These are phyloP conservation scores for Glycine latifolia DNA, from an alignment of 306 rosid species.

Conservation along the genomic window DNA sequence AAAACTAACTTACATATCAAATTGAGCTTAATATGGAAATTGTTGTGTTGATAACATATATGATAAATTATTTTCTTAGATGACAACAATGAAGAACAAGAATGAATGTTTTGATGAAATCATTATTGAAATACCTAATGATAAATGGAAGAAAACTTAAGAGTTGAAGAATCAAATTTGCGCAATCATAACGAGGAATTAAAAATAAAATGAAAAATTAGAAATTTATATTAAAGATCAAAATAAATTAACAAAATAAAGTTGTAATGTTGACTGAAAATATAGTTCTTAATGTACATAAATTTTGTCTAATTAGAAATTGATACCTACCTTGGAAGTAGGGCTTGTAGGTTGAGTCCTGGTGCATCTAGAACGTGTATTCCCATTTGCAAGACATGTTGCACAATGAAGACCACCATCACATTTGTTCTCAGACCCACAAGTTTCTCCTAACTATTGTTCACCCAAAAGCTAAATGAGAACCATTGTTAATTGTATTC, in stretches of 20 bases:
- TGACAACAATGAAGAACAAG: not conserved
- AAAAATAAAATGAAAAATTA: not conserved
- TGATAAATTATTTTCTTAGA: not conserved
- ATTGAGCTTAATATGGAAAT: not conserved
- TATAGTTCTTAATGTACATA: not conserved
- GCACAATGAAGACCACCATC: slow-evolving; percentile 66
- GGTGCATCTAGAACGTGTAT: slow-evolving; percentile 77
- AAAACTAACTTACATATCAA: too few relatives aligned
- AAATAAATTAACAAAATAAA: not conserved
- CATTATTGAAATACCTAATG: not conserved
- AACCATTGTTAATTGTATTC: not conserved
- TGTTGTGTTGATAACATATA: not conserved
- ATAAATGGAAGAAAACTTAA: not conserved
- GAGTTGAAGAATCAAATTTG: not conserved
- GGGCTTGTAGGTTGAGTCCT: slow-evolving; percentile 66
- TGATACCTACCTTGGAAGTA: slow-evolving; percentile 58
- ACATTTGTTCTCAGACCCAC: slow-evolving; percentile 58
- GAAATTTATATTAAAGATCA: not conserved
- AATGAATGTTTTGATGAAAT: not conserved
- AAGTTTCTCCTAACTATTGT: slow-evolving; percentile 79
- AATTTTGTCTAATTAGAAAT: not conserved
- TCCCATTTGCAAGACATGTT: slow-evolving; percentile 71
- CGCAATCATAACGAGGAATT: not conserved
- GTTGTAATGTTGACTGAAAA: not conserved
- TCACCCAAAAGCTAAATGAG: not conserved